Conservation (phyloP, 495 filamentous ascomycete species). For the Pseudevernia furfuracea region DNA sequence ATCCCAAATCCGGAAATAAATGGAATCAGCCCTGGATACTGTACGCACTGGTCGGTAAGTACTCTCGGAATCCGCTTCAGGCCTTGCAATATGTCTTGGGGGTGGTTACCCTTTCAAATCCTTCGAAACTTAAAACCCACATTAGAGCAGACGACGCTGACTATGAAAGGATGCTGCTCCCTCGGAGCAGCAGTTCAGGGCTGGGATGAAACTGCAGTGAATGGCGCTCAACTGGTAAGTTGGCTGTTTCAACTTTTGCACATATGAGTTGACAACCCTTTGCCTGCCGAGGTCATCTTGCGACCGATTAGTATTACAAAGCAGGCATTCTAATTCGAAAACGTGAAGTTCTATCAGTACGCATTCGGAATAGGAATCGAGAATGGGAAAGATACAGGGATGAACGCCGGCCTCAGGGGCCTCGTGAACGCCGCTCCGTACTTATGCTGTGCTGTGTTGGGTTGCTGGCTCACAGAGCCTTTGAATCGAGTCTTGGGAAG, state of each 20-base stretch:
- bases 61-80: not conserved
- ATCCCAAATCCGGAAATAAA: constrained; percentile 32
- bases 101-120: not conserved
- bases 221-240: constrained; percentile 55
- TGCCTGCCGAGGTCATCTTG: not conserved
- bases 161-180: constrained; percentile 30
- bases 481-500: constrained; percentile 49
- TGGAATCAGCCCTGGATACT: constrained; percentile 51
- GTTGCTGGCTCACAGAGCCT: constrained; percentile 49
- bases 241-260: no score
- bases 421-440: constrained; percentile 44
- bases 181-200: constrained; percentile 51
- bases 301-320: not conserved
- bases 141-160: not conserved
- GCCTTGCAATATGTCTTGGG: not conserved
- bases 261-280: not conserved
- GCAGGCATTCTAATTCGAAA: not conserved
- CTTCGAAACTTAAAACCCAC: not conserved
- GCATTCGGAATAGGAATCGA: constrained; percentile 16
- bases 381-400: not conserved
- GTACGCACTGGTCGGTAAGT: constrained; percentile 41
- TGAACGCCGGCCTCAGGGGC: constrained; percentile 28
- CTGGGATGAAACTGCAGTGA: constrained; percentile 73
- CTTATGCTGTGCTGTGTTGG: constrained; percentile 38
- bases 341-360: constrained; percentile 10